Conservation (phyloP, 148 eudicot species). For the Rhododendron ovatum region DNA sequence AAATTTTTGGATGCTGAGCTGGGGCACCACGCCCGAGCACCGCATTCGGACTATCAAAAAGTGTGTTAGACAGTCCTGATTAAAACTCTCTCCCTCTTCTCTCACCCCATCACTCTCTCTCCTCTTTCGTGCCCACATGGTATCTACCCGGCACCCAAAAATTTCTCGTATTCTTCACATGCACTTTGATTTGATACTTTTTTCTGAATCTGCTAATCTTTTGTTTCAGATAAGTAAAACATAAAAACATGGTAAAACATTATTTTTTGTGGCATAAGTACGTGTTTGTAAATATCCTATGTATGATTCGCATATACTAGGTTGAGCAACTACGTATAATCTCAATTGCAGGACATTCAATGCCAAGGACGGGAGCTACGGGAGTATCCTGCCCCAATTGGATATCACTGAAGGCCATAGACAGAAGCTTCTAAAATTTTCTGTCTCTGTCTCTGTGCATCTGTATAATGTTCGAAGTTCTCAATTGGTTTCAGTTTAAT, state of each 20-base stretch:
- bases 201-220: neutral
- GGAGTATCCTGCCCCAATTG: conserved; percentile 14
- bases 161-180: too few relatives aligned
- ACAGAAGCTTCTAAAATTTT: neutral
- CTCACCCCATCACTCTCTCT: too few relatives aligned
- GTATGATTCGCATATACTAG: neutral
- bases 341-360: conserved; percentile 16
- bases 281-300: neutral
- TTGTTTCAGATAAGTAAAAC: neutral
- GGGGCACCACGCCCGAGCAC: too few relatives aligned
- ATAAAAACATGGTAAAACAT: neutral
- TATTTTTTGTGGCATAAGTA: neutral
- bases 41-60: too few relatives aligned
- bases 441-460: too few relatives aligned
- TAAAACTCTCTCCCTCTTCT: too few relatives aligned
- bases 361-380: conserved; percentile 14
- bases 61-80: too few relatives aligned
- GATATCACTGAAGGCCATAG: conserved; percentile 4
- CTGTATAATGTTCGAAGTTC: too few relatives aligned
- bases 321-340: neutral
- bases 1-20: too few relatives aligned
- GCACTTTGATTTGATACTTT: too few relatives aligned
- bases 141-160: too few relatives aligned
- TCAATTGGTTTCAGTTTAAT: neutral
- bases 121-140: too few relatives aligned